Evolutionary conservation across 148 eudicot genomes (phyloP), one percentile per base, ranked within the genome.

Genomic region (Persicaria maculosa): DNA sequence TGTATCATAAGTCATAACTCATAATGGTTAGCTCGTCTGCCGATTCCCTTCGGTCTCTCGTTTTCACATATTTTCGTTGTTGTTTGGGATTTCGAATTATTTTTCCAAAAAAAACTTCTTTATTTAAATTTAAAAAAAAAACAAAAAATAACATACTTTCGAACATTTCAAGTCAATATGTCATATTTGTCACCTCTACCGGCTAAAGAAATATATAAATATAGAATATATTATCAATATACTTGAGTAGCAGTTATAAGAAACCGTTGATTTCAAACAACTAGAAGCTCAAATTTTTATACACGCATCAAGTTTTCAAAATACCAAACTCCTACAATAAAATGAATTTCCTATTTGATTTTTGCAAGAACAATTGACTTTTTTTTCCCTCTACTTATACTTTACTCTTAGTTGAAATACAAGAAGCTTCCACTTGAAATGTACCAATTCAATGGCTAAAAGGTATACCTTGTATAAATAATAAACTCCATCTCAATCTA

Each of bases 351-450:
- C 40, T 17, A 14, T 12, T 15, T 65, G 70, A 65, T 4, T 65
- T 65, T 46, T 17, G 40, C 9, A 15, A 16, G 6, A 65, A 65
- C 9, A 65, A 65, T 0, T 12, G 19, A 43, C 45, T n/a, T 36
- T 64, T 64, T 31, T 6, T 64, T 31, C 9, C 1, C 7, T 31
- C 3, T 36, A 0, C 17, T 31, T 0, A 5, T 55, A 11, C 17
- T 31, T 36, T 40, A 5, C 17, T 31, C 0, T 5, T 55, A 10
- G 6, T 31, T 36, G 14, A 17, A 64, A 46, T 47, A 7, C 17
- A 71, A 8, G 73, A 71, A 71, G 73, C 54, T 71, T 71, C 73
- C 73, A 45, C 19, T 47, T 48, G 53, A 71, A 45, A 71, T 46
- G 16, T 19, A 45, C 9, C 19, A 65, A 12, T 43, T 19, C 70